Evolutionary conservation across 208 protist genomes (phyloP).

Genomic region (Porcisia hertigi): DNA sequence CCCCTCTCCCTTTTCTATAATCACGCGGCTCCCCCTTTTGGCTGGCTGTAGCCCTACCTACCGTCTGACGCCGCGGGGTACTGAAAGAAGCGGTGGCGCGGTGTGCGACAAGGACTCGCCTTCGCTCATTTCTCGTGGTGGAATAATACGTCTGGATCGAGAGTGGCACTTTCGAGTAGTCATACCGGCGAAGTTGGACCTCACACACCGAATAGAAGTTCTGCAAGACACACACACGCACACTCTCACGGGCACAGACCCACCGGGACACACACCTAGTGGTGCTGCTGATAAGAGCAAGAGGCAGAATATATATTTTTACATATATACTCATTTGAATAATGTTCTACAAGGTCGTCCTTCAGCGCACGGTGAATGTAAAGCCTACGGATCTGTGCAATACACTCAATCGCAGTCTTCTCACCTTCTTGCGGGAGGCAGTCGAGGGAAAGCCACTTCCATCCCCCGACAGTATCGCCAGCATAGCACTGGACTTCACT

Average conservation of each 20-base stretch:
- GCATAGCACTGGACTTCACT: constrained; percentile 33
- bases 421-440: constrained; percentile 61
- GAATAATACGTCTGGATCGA: too few relatives aligned
- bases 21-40: background rate
- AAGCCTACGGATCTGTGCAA: constrained; percentile 62
- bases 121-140: background rate
- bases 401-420: constrained; percentile 68
- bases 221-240: background rate
- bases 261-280: too few relatives aligned
- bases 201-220: background rate
- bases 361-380: constrained; percentile 75
- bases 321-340: background rate
- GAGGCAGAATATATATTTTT: too few relatives aligned
- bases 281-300: too few relatives aligned
- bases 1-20: too few relatives aligned
- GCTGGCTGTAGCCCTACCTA: background rate
- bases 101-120: background rate
- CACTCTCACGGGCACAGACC: too few relatives aligned
- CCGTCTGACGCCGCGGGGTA: background rate
- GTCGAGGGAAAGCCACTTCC: constrained; percentile 81
- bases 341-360: constrained; percentile 87
- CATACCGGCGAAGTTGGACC: background rate
- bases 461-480: constrained; percentile 41
- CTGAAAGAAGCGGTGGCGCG: background rate
- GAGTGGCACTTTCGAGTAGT: too few relatives aligned